Evolutionary conservation across 1,139 yeast genomes (phyloP), one percentile per base, ranked within the genome.

Genomic region (Nakaseomyces uthaithaninus): DNA sequence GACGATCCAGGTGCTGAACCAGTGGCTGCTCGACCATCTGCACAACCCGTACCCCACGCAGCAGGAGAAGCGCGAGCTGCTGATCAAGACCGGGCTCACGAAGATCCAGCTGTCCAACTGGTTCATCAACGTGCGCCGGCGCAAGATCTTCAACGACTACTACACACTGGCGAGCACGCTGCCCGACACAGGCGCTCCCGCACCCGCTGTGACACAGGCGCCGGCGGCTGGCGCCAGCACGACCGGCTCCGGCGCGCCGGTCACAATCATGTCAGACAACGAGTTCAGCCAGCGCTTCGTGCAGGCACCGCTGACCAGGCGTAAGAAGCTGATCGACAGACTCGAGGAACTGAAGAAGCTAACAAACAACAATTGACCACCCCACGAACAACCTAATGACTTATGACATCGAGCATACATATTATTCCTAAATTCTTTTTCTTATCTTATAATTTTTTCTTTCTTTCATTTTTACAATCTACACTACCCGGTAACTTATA

Each of bases 31-130:
- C 52, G 79, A 80, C 39, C 94, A 89, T 60, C 66, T 87, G 50
- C 81, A 83, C 52, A 94, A 89, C 57, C 98, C 98, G 12, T 89
- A 89, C 61, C 98, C 98, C 4, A 84, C 87, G 47, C 84, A 89
- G 39, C 81, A 82, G 48, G 96, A 89, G 57, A 89, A 89, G 65
- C 72, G 77, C 48, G 83, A 81, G 52, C 69, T 89, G 50, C 77
- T 87, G 71, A 69, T 74, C 53, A 74, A 76, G 56, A 89, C 98
- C 0, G 95, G 96, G 1, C 71, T 89, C 55, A 83, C 89, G 45
- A 78, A 83, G 60, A 94, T 86, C 51, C 98, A 89, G 62, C 72
- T 89, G 48, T 80, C 93, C 49, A 91, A 89, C 62, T 89, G 98
- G 98, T 89, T 89, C 58, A 91, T 89, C 55, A 89, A 89, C 61